phyloP scores from a whole-genome alignment of 1,284 basidiomycete genomes.

The Lentinula novae-zelandiae region DNA sequence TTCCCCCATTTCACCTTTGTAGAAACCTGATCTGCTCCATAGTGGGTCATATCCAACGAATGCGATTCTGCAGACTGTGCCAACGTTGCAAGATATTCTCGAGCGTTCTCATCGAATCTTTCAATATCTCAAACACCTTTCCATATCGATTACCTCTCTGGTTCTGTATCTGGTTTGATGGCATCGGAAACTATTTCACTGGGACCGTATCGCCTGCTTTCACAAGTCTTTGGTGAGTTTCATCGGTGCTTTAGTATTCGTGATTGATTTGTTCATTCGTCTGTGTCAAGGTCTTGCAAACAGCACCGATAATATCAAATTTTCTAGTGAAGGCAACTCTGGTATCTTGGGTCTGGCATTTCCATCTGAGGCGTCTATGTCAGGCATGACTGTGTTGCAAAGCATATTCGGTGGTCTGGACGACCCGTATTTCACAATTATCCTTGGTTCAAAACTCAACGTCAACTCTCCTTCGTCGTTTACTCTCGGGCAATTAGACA shows the following conservation, averaged over 20 bases:
- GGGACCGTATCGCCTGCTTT: constrained; percentile 37
- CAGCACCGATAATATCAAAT: constrained; percentile 38
- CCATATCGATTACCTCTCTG: constrained; percentile 41
- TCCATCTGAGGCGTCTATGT: constrained; percentile 44
- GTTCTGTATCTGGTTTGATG: constrained; percentile 41
- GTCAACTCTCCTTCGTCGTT: constrained; percentile 35
- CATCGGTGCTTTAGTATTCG: neutral
- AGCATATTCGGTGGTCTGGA: constrained; percentile 45
- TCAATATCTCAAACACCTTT: constrained; percentile 31
- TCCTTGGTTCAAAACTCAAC: constrained; percentile 36
- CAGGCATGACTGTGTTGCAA: constrained; percentile 43
- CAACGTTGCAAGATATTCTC: constrained; percentile 28
- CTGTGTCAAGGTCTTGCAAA: constrained; percentile 40
- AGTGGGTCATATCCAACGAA: constrained; percentile 34
- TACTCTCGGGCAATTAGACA: constrained; percentile 48
- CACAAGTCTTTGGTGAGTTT: constrained; percentile 39
- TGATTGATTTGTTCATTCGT: neutral
- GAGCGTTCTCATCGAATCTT: constrained; percentile 28
- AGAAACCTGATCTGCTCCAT: neutral
- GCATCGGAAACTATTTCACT: constrained; percentile 41
- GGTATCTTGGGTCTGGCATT: constrained; percentile 58
- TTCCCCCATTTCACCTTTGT: neutral
- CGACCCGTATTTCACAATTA: constrained; percentile 45
- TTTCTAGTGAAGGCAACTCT: constrained; percentile 46
- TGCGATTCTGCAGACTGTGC: constrained; percentile 31